Base-by-base conservation (phyloP, 495 filamentous ascomycete genomes). In the Lophiostoma macrostomum region DNA sequence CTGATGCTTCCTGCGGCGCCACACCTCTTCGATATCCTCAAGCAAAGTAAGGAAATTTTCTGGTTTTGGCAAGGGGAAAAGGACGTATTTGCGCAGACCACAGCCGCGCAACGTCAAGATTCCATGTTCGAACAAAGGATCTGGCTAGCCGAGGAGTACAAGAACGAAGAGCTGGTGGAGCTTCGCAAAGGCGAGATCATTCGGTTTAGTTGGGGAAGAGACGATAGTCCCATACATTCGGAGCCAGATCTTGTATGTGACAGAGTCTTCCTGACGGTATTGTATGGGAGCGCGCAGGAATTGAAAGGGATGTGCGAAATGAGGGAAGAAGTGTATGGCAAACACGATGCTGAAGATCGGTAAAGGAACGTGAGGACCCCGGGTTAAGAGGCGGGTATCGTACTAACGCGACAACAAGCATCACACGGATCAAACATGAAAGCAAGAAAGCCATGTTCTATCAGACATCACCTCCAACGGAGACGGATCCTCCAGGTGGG, bases 221-320 rank as follows among this genome's bases (percentile, higher is more conserved):
- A 31, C 4, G 42, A 46, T 31, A 46, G 42, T 19, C 42, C 42
- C 5, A 27, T 46, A 13, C 42, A 46, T 31, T 30, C 23, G 5
- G 42, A 46, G 42, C 42, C 42, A 18, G 27, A 46, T 31, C 12
- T 46, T 4, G 27, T 30, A 4, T 4, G 10, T 29, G 42, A 46
- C 16, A 29, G 42, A 27, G 42, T 46, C 5, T 46, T 46, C 20
- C 11, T 46, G 11, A 46, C 42, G 11, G 42, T 46, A 27, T 13
- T 46, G 12, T 46, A 8, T 46, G 42, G 42, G 24, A 46, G 42
- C 18, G 24, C 29, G 27, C 4, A 7, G 4, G 42, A 46, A 18
- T 11, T 46, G 23, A 6, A 19, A 19, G 19, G 13, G 4, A 30
- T 46, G 42, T 46, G 42, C 16, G 16, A 46, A n/a, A n/a, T n/a